Base-by-base conservation (phyloP, 345 rosid genomes). In the Pistacia vera region DNA sequence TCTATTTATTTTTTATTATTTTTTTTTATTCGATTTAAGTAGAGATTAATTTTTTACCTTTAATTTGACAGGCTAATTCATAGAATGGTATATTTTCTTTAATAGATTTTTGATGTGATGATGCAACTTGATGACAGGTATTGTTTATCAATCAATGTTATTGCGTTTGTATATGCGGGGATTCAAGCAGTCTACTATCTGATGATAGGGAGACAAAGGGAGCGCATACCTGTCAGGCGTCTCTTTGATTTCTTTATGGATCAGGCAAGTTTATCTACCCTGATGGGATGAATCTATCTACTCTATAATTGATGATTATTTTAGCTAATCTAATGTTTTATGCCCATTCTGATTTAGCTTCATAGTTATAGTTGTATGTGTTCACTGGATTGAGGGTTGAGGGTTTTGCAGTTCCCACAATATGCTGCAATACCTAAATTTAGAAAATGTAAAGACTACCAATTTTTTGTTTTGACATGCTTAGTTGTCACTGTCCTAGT, bases 191-290 rank as follows among this genome's bases (percentile, higher is more conserved):
- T 87, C 67, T 86, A 86, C 86, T 85, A 87, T 84, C 56, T 90
- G 13, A 83, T 80, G 46, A 81, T 86, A 0, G 84, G 85, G 59
- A 89, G 73, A 73, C 93, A 91, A 74, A 74, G 89, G 71, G 79
- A 91, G 20, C 80, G 75, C 72, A 83, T 86, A 76, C 85, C 87
- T 59, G 84, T 91, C 25, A 89, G 90, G 22, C 81, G 71, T 57
- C 79, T 84, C 52, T 80, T 93, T 14, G 87, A 81, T 64, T 94
- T 96, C 89, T 88, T 88, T 81, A 90, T 96, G 88, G 99, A 96
- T 86, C 99, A 96, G 89, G 99, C 77, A 78, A 91, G 87, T 81
- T 41, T 41, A 46, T 25, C n/a, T 68, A 56, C 20, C 72, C 55
- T 11, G 14, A 8, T 44, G 3, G 2, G 20, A 12, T 35, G 0